Evolutionary conservation across 2,329 filamentous ascomycete species (phyloP).

Genomic region (Epichloe sibirici): DNA sequence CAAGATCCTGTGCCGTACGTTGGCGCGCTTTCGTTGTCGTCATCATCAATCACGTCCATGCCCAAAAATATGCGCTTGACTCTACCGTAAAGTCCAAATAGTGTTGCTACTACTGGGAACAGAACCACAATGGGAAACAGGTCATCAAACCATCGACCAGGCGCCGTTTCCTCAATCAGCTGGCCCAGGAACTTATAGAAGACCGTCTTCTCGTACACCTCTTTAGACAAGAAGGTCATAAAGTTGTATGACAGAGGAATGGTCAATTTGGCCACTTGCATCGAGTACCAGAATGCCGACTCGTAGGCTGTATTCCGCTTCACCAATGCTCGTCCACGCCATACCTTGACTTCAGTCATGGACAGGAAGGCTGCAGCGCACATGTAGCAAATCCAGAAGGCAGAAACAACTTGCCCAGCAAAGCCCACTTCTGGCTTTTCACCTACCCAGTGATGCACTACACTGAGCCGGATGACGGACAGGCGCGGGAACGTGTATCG

Average conservation of each 20-base stretch:
- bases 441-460: conserved; percentile 63
- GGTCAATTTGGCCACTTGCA: conserved; percentile 83
- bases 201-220: conserved; percentile 62
- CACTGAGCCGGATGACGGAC: conserved; percentile 54
- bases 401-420: conserved; percentile 71
- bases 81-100: conserved; percentile 82
- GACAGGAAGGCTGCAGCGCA: conserved; percentile 77
- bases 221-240: conserved; percentile 68
- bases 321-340: conserved; percentile 87
- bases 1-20: conserved; percentile 71
- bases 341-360: conserved; percentile 90
- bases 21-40: conserved; percentile 44
- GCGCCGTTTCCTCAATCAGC: conserved; percentile 68
- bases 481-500: conserved; percentile 68
- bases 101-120: conserved; percentile 69
- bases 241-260: conserved; percentile 96
- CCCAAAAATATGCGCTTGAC: conserved; percentile 73
- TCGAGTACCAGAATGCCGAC: conserved; percentile 89
- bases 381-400: conserved; percentile 93
- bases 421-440: conserved; percentile 69
- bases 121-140: conserved; percentile 84
- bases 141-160: conserved; percentile 75
- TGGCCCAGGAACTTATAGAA: conserved; percentile 82
- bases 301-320: conserved; percentile 85
- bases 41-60: conserved; percentile 60